phyloP scores from a whole-genome alignment of 306 rosid species.

The Lathyrus tuberosus region DNA sequence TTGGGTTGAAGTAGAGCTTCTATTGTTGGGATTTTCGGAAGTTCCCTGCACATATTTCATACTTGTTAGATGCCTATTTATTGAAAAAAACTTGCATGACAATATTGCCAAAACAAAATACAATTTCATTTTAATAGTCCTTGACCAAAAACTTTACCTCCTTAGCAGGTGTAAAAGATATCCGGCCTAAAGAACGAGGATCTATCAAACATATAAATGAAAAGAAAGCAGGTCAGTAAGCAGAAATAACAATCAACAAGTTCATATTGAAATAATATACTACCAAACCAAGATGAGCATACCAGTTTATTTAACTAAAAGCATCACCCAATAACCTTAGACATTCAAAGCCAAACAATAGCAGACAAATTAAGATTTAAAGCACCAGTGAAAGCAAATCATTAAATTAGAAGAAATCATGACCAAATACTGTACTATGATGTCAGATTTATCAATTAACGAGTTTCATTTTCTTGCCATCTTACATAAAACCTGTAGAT shows the following conservation, averaged over 20 bases:
- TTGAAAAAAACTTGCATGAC: slow-evolving; percentile 12
- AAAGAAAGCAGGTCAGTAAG: slow-evolving; percentile 35
- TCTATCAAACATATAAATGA: slow-evolving; percentile 51
- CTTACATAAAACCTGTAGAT: slow-evolving; percentile 31
- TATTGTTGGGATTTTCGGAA: slow-evolving; percentile 60
- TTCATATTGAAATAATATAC: slow-evolving; percentile 21
- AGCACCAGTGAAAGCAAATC: slow-evolving; percentile 8
- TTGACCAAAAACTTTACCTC: slow-evolving; percentile 60
- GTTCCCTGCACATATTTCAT: slow-evolving; percentile 67
- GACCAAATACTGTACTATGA: slow-evolving; percentile 28
- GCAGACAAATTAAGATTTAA: slow-evolving; percentile 26
- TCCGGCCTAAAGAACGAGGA: slow-evolving; percentile 51
- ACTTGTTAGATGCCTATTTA: slow-evolving; percentile 20
- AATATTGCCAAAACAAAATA: background rate
- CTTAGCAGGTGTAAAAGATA: slow-evolving; percentile 57
- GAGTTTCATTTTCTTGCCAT: slow-evolving; percentile 14
- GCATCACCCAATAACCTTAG: background rate
- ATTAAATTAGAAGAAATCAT: slow-evolving; percentile 12
- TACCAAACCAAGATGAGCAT: background rate
- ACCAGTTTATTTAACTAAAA: slow-evolving; percentile 13
- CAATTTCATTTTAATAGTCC: slow-evolving; percentile 1
- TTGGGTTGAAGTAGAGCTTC: slow-evolving; percentile 56
- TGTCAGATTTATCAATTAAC: slow-evolving; percentile 16
- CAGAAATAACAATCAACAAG: slow-evolving; percentile 26
- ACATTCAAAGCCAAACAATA: background rate